Conservation (phyloP, 2,329 filamentous ascomycete genomes). For the Pyrenophora tritici-repentis region DNA sequence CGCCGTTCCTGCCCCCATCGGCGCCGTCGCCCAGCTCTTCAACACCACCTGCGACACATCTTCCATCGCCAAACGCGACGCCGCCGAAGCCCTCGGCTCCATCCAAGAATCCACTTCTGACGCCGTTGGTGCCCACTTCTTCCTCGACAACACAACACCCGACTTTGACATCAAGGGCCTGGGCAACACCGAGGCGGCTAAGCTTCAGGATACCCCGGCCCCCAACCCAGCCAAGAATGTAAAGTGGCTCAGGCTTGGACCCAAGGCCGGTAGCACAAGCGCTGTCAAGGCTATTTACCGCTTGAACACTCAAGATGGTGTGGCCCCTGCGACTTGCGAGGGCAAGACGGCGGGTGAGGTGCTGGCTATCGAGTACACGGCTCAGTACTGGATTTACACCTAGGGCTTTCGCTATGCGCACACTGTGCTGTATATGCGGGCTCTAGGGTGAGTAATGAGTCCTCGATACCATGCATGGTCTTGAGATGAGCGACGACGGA, state of each 20-base stretch:
- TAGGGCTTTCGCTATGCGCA: not conserved
- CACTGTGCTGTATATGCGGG: too few species aligned
- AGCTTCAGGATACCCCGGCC: slow-evolving; percentile 66
- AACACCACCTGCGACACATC: slow-evolving; percentile 32
- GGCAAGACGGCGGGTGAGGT: slow-evolving; percentile 46
- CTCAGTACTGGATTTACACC: slow-evolving; percentile 72
- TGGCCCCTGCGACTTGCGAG: slow-evolving; percentile 71
- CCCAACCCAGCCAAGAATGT: slow-evolving; percentile 66
- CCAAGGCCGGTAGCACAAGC: slow-evolving; percentile 41
- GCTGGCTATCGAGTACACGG: slow-evolving; percentile 80
- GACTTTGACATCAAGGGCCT: slow-evolving; percentile 77
- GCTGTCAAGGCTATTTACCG: slow-evolving; percentile 76
- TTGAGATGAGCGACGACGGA: too few species aligned
- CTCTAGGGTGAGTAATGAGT: too few species aligned
- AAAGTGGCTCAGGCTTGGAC: slow-evolving; percentile 75
- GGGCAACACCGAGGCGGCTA: slow-evolving; percentile 69
- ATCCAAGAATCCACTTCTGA: slow-evolving; percentile 38
- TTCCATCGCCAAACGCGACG: slow-evolving; percentile 18
- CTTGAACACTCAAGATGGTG: slow-evolving; percentile 80
- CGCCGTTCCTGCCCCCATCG: slow-evolving; percentile 46
- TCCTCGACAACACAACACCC: slow-evolving; percentile 71
- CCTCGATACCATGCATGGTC: too few species aligned
- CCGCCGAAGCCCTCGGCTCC: slow-evolving; percentile 32
- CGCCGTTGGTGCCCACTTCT: slow-evolving; percentile 74
- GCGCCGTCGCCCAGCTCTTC: slow-evolving; percentile 48